Percentiles rank a stretch among this genome's conserved stretches.
Evolutionary conservation across 1,284 basidiomycete genomes (phyloP).

Genomic region (Papiliotrema laurentii): DNA sequence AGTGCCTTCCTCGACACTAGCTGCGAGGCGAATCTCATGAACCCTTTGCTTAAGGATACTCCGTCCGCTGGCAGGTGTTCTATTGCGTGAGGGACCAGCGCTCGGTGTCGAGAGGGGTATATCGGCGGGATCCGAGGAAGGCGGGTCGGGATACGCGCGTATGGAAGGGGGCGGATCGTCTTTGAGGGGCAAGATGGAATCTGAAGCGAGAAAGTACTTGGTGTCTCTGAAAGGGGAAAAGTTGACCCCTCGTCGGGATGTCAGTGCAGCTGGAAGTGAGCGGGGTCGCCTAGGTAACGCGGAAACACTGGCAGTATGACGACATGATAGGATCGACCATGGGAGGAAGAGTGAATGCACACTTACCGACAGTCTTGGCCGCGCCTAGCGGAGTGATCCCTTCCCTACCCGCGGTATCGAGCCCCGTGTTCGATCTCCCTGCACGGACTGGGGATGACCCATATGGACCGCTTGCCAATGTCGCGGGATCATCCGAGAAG

Average conservation of each 20-base stretch:
- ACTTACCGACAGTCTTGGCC: conserved; percentile 10
- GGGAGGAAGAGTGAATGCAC: not conserved
- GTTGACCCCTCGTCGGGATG: conserved; percentile 22
- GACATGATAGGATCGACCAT: not conserved
- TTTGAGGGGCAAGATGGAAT: conserved; percentile 23
- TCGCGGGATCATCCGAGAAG: conserved; percentile 10
- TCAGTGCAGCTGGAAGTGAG: conserved; percentile 1
- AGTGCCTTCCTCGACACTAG: conserved; percentile 42
- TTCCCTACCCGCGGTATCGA: not conserved
- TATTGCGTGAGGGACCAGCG: not conserved
- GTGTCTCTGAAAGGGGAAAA: conserved; percentile 36
- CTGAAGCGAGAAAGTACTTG: conserved; percentile 32
- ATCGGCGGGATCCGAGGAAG: conserved; percentile 13
- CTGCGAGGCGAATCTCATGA: conserved; percentile 35
- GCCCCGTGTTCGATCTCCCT: not conserved
- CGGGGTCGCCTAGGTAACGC: too few species aligned
- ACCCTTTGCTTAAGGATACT: conserved; percentile 34
- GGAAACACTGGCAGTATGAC: not conserved
- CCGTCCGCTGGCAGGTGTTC: conserved; percentile 4
- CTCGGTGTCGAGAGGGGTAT: conserved; percentile 7
- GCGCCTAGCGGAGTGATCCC: conserved; percentile 6
- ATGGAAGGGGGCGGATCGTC: conserved; percentile 19
- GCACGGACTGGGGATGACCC: not conserved
- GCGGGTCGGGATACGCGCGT: conserved; percentile 17
- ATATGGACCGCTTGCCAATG: conserved; percentile 5